Base-by-base conservation (phyloP, 2,329 filamentous ascomycete species). In the Rhinocladiella mackenziei region DNA sequence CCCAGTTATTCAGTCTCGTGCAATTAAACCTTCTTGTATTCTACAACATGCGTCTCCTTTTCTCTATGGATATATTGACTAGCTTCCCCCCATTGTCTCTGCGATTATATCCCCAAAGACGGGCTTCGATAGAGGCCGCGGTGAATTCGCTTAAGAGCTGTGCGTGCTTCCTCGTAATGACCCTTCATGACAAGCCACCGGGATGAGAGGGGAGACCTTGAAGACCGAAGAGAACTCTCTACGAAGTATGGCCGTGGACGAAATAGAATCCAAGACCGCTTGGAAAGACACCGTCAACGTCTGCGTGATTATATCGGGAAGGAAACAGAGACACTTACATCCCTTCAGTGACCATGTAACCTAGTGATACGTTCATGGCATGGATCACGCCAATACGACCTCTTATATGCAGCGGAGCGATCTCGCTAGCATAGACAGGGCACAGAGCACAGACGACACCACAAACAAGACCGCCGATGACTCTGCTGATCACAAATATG, bases 401-500 rank as follows among this genome's bases (percentile, higher is more conserved):
- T 28, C 44, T 31, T 5, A 43, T 39, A 17, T 47, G 23, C 11
- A 39, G 44, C 4, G 44, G 44, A 28, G 44, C 23, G 9, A 47
- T 47, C 22, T 47, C 44, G n/a, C 23, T 26, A 4, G 38, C 39
- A 19, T 47, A 47, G 4, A 42, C 22, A n/a, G 44, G 39, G 19
- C 44, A 43, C 6, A 47, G 10, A 5, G 22, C 38, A 20, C 32
- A 47, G 2, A 47, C 28, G 3, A 47, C 18, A 5, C 44, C 44
- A 9, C n/a, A 18, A 5, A 33, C 73, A 30, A 73, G 47, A 32
- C 73, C 74, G 13, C 73, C 73, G 44, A 81, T 67, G 51, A 80
- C 74, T 10, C 80, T 75, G 0, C 80, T 76, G 6, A 73, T 68
- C 43, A 70, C 69, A 57, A 73, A 78, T 77, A 81, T 76, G 5